Conservation (phyloP, 192 early-diverging fungal species). For the Coemansia sp. region DNA sequence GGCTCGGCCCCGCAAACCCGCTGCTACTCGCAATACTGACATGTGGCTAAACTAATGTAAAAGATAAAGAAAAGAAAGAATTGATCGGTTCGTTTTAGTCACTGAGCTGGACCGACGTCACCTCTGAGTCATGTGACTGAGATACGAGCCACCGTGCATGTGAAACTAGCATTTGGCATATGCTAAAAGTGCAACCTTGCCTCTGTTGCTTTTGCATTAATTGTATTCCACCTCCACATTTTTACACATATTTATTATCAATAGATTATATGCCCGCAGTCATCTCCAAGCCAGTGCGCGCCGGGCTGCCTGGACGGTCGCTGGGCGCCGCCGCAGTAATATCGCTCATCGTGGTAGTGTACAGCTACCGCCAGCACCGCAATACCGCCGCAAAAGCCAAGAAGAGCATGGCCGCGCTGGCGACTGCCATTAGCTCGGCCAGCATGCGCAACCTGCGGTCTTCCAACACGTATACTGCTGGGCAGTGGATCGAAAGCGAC, state of each 20-base stretch:
- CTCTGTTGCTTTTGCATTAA: not conserved
- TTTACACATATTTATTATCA: not conserved
- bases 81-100: not conserved
- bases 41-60: not conserved
- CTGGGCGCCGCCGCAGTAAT: constrained; percentile 35
- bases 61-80: too few relatives aligned
- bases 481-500: constrained; percentile 39
- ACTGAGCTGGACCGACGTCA: not conserved
- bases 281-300: constrained; percentile 18
- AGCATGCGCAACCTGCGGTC: constrained; percentile 46
- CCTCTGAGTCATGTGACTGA: constrained; percentile 2
- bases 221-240: not conserved
- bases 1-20: not conserved
- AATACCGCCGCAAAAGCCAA: constrained; percentile 42
- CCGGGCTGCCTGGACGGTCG: constrained; percentile 29
- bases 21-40: not conserved
- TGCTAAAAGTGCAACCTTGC: not conserved
- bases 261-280: constrained; percentile 10
- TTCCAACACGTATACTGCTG: constrained; percentile 26
- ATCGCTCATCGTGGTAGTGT: constrained; percentile 39
- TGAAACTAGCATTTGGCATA: not conserved
- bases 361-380: constrained; percentile 50
- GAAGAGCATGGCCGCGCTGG: constrained; percentile 37
- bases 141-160: constrained; percentile 1
- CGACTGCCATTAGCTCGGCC: constrained; percentile 27